These are phyloP conservation scores for Carex cristatella DNA, from an alignment of 176 grass and related monocot genomes.

Conservation along the genomic window DNA sequence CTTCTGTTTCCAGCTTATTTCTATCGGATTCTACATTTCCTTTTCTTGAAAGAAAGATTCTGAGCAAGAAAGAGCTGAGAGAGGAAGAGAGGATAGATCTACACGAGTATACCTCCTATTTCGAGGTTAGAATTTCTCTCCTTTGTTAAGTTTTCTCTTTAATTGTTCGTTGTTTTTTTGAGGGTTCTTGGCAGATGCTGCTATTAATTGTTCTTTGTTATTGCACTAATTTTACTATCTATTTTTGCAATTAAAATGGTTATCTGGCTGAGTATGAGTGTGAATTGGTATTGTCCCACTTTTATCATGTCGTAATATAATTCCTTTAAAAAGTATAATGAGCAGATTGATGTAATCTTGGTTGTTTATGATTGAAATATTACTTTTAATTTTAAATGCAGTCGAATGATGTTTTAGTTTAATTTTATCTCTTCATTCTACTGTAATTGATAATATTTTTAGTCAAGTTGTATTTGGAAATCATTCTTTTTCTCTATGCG, in stretches of 20 bases:
- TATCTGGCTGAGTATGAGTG: not conserved
- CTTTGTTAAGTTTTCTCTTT: not conserved
- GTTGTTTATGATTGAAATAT: not conserved
- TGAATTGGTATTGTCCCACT: not conserved
- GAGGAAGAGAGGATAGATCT: not conserved
- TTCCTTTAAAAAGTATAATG: not conserved
- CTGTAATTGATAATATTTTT: not conserved
- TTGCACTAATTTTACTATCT: not conserved
- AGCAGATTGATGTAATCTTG: not conserved
- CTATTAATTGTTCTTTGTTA: not conserved
- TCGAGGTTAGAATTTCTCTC: not conserved
- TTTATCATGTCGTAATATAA: not conserved
- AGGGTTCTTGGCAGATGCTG: no score
- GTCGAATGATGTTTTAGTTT: not conserved
- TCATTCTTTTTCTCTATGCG: not conserved
- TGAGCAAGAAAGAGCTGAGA: conserved; percentile 1
- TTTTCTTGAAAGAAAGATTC: not conserved
- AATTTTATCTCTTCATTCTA: not conserved
- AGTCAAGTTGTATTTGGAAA: not conserved
- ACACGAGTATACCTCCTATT: not conserved
- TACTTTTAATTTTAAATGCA: not conserved
- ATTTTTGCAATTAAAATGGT: not conserved
- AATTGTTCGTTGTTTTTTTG: not conserved
- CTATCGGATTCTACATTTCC: not conserved
- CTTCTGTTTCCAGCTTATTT: not conserved